These are phyloP conservation scores for Detonula confervacea DNA, from an alignment of 352 stramenopile genomes.

Conservation along the genomic window DNA sequence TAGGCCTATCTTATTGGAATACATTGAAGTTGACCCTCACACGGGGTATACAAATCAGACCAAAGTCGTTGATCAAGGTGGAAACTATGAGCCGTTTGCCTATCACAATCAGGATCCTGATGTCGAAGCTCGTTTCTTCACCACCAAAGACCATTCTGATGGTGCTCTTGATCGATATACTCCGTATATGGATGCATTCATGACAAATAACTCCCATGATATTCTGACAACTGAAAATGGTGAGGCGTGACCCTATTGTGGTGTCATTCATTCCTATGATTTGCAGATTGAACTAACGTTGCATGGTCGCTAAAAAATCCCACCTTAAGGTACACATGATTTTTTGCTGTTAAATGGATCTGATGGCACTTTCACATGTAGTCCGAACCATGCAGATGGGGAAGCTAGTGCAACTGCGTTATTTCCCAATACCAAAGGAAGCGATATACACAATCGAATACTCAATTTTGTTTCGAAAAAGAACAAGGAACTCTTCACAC, in stretches of 20 bases:
- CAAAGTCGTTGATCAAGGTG: constrained; percentile 4
- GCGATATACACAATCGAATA: constrained; percentile 40
- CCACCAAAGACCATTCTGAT: constrained; percentile 43
- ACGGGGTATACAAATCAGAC: constrained; percentile 11
- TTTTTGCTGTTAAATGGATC: constrained; percentile 15
- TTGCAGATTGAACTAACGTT: too few species aligned
- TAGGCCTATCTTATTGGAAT: constrained; percentile 31
- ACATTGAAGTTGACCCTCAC: constrained; percentile 56
- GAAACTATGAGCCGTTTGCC: constrained; percentile 52
- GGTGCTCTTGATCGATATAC: constrained; percentile 46
- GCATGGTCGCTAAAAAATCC: too few species aligned
- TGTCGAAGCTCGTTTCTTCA: constrained; percentile 31
- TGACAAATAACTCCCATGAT: neutral
- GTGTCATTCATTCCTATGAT: neutral
- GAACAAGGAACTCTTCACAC: too few species aligned
- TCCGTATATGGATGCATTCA: constrained; percentile 10
- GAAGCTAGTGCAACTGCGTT: neutral
- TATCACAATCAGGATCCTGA: constrained; percentile 28
- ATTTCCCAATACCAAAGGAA: constrained; percentile 54
- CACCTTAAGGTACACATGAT: too few species aligned
- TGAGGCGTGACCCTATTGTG: too few species aligned
- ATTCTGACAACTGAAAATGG: constrained; percentile 8
- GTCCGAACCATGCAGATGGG: neutral
- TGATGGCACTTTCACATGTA: neutral
- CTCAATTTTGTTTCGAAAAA: neutral